These are phyloP conservation scores for Elsinoe necatrix DNA, from an alignment of 2,329 filamentous ascomycete genomes.

Conservation along the genomic window DNA sequence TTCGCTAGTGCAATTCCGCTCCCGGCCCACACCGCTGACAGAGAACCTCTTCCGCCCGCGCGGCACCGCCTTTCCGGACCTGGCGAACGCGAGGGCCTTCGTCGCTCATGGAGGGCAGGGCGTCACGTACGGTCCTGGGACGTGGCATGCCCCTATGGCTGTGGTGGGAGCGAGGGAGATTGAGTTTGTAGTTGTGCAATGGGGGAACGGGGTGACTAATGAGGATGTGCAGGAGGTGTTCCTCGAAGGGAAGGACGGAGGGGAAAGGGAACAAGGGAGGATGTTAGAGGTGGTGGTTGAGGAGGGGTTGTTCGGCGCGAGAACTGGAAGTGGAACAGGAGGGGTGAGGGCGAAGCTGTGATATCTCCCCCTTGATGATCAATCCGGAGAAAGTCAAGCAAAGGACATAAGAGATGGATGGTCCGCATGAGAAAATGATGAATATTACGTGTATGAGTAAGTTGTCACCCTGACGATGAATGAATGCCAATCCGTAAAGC, in stretches of 20 bases:
- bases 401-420: too few species aligned
- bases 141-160: constrained; percentile 96
- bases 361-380: not conserved
- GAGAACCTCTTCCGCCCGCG: constrained; percentile 24
- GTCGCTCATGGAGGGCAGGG: constrained; percentile 69
- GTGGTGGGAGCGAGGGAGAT: constrained; percentile 63
- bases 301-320: constrained; percentile 18
- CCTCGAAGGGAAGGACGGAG: constrained; percentile 32
- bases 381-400: too few species aligned
- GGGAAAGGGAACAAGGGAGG: constrained; percentile 23
- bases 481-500: too few species aligned
- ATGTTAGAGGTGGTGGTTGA: constrained; percentile 26
- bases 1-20: constrained; percentile 3
- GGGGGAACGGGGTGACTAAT: constrained; percentile 66
- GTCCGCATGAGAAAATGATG: too few species aligned
- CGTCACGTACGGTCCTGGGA: constrained; percentile 84
- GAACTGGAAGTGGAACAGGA: not conserved
- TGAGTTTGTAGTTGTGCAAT: constrained; percentile 86
- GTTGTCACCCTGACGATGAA: too few species aligned
- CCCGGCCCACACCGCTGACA: constrained; percentile 12
- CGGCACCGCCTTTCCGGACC: constrained; percentile 59
- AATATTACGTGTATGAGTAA: too few species aligned
- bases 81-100: constrained; percentile 64
- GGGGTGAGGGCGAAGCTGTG: constrained; percentile 14
- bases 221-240: constrained; percentile 84